Conservation (phyloP, 1,284 basidiomycete genomes). For the Takashimella tepidaria region DNA sequence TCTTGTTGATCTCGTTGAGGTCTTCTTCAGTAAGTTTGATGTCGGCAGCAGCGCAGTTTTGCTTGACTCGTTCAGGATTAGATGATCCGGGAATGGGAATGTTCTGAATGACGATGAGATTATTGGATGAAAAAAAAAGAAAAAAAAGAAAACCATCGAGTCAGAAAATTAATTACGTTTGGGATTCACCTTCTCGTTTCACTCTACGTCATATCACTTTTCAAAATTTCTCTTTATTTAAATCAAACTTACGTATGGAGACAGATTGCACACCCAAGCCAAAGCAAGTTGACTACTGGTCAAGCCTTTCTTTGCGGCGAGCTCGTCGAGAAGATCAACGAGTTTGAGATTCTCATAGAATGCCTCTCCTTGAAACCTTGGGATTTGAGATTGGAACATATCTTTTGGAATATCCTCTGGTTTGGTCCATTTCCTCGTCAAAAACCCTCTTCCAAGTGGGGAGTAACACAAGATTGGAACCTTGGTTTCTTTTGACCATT, state of each 20-base stretch:
- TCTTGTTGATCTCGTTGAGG: conserved; percentile 46
- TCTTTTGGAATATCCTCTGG: conserved; percentile 54
- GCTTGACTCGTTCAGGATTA: conserved; percentile 48
- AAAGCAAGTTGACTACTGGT: conserved; percentile 58
- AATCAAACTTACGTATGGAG: conserved; percentile 44
- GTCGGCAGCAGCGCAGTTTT: conserved; percentile 52
- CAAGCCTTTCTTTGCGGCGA: conserved; percentile 54
- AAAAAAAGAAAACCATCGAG: not conserved
- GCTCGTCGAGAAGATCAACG: conserved; percentile 50
- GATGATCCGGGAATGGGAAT: conserved; percentile 58
- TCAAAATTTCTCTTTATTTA: too few species aligned
- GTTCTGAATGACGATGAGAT: conserved; percentile 31
- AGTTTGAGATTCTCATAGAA: conserved; percentile 57
- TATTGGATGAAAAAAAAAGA: not conserved
- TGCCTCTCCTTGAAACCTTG: conserved; percentile 49
- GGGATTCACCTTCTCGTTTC: not conserved
- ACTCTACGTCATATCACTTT: too few species aligned
- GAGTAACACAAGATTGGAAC: conserved; percentile 58
- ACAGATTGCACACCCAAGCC: conserved; percentile 57
- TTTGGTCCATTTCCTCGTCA: conserved; percentile 54
- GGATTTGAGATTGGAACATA: conserved; percentile 22
- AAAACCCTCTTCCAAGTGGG: conserved; percentile 58
- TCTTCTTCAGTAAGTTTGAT: conserved; percentile 49
- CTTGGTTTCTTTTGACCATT: conserved; percentile 50
- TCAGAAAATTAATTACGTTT: not conserved